Percentiles rank a stretch among this genome's conserved stretches.
phyloP scores from a whole-genome alignment of 1,284 basidiomycete genomes.

The Flammula alnicola region DNA sequence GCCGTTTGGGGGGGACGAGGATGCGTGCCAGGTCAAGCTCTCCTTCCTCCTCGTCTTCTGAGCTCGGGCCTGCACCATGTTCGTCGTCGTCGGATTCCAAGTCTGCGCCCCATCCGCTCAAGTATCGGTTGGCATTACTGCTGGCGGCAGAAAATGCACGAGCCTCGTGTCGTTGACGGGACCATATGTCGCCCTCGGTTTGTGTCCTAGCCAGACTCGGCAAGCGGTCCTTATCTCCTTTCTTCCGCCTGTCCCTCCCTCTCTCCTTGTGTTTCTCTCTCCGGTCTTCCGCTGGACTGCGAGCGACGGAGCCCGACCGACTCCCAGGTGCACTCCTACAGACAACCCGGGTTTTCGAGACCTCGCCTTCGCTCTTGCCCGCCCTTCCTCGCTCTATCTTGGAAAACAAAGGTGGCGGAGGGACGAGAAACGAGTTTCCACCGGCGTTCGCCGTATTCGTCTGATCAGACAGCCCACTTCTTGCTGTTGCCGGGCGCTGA shows the following conservation, averaged over 20 bases:
- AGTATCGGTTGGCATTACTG: no score
- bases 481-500: slow-evolving; percentile 20
- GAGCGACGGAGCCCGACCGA: slow-evolving; percentile 45
- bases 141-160: no score
- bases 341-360: slow-evolving; percentile 57
- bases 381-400: slow-evolving; percentile 44
- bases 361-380: slow-evolving; percentile 46
- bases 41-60: slow-evolving; percentile 57
- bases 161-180: slow-evolving; percentile 9
- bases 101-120: slow-evolving; percentile 30
- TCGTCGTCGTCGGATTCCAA: slow-evolving; percentile 10
- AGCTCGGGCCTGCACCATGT: slow-evolving; percentile 21
- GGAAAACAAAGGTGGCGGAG: slow-evolving; percentile 46
- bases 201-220: slow-evolving; percentile 39
- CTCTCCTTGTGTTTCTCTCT: slow-evolving; percentile 16
- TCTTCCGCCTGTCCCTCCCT: slow-evolving; percentile 17
- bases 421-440: slow-evolving; percentile 15
- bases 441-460: slow-evolving; percentile 34
- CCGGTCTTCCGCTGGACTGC: slow-evolving; percentile 22
- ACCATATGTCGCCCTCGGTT: slow-evolving; percentile 38
- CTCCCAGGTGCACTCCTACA: slow-evolving; percentile 68
- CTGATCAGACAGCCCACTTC: slow-evolving; percentile 43
- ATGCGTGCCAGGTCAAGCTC: slow-evolving; percentile 69
- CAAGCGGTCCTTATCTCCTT: slow-evolving; percentile 21
- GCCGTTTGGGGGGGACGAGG: slow-evolving; percentile 71